A percentile compares a stretch with the other conserved stretches of the same genome.
Conservation (phyloP, 2,329 filamentous ascomycete species). For the Aspergillus transmontanensis region DNA sequence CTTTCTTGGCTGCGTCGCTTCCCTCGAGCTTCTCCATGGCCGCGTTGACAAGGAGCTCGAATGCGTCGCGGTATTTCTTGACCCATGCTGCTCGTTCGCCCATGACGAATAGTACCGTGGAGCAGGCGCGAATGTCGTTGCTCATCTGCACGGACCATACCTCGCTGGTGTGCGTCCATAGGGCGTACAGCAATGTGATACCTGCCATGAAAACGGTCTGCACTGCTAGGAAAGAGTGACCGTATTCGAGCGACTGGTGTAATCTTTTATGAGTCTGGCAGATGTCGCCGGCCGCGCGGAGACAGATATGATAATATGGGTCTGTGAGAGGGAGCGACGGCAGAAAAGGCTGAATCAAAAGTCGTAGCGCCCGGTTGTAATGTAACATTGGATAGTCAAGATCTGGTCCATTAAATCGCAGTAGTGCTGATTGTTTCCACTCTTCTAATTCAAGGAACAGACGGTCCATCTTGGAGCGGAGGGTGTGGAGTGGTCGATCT, state of each 20-base stretch:
- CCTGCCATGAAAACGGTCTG: slow-evolving; percentile 44
- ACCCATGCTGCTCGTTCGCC: slow-evolving; percentile 53
- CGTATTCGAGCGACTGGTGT: slow-evolving; percentile 42
- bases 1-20: slow-evolving; percentile 35
- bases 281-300: slow-evolving; percentile 39
- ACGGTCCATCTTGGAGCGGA: slow-evolving; percentile 52
- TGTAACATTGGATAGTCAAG: slow-evolving; percentile 53
- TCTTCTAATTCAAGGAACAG: slow-evolving; percentile 50
- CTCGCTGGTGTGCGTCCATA: slow-evolving; percentile 47
- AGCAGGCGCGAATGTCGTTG: slow-evolving; percentile 54
- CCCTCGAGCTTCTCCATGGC: slow-evolving; percentile 51
- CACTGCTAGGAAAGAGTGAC: slow-evolving; percentile 42
- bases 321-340: slow-evolving; percentile 49
- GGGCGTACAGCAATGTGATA: slow-evolving; percentile 39
- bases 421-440: slow-evolving; percentile 47
- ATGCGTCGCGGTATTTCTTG: slow-evolving; percentile 52
- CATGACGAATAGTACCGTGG: slow-evolving; percentile 54
- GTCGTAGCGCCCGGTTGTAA: slow-evolving; percentile 53
- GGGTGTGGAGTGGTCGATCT: slow-evolving; percentile 47
- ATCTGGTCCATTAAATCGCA: slow-evolving; percentile 39
- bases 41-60: slow-evolving; percentile 51
- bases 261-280: slow-evolving; percentile 42
- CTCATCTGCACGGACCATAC: slow-evolving; percentile 54
- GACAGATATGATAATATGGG: slow-evolving; percentile 49
- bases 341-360: slow-evolving; percentile 55